Conservation (phyloP, 495 filamentous ascomycete species). For the Penicillium antarcticum region DNA sequence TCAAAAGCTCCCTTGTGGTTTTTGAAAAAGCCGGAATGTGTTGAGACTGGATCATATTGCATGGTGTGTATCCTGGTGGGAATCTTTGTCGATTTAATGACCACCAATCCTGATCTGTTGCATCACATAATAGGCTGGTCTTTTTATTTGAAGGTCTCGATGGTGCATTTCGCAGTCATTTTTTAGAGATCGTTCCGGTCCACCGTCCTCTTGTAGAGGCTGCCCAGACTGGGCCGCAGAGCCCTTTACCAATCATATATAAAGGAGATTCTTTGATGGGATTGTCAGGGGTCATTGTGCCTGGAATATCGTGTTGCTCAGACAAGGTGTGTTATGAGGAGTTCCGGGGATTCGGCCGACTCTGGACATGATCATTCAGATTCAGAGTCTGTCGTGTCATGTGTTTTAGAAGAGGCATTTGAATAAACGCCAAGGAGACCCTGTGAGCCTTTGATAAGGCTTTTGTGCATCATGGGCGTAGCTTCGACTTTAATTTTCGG, state of each 20-base stretch:
- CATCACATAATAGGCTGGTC: too few species aligned
- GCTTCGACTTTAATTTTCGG: too few species aligned
- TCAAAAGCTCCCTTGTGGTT: slow-evolving; percentile 21
- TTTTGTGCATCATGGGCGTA: too few species aligned
- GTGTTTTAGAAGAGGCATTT: too few species aligned
- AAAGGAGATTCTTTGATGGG: not conserved
- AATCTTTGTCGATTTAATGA: slow-evolving; percentile 20
- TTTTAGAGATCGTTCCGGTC: slow-evolving; percentile 25
- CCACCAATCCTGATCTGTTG: slow-evolving; percentile 25
- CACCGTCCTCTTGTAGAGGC: slow-evolving; percentile 32
- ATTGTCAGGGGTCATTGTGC: too few species aligned
- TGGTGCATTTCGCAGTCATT: slow-evolving; percentile 37
- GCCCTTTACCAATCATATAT: slow-evolving; percentile 18
- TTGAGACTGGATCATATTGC: slow-evolving; percentile 36
- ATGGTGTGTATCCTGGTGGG: slow-evolving; percentile 27
- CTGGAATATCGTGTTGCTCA: too few species aligned
- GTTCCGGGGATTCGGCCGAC: too few species aligned
- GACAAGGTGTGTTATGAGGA: too few species aligned
- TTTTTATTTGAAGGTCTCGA: slow-evolving; percentile 8
- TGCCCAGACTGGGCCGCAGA: slow-evolving; percentile 32
- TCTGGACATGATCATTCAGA: too few species aligned
- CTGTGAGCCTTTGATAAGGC: too few species aligned
- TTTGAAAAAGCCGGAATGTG: slow-evolving; percentile 38
- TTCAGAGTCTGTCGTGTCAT: too few species aligned
- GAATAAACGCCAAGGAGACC: too few species aligned